Evolutionary conservation across 2,329 filamentous ascomycete species (phyloP), one percentile per base, ranked within the genome.

Genomic region (Dactylellina leptospora): DNA sequence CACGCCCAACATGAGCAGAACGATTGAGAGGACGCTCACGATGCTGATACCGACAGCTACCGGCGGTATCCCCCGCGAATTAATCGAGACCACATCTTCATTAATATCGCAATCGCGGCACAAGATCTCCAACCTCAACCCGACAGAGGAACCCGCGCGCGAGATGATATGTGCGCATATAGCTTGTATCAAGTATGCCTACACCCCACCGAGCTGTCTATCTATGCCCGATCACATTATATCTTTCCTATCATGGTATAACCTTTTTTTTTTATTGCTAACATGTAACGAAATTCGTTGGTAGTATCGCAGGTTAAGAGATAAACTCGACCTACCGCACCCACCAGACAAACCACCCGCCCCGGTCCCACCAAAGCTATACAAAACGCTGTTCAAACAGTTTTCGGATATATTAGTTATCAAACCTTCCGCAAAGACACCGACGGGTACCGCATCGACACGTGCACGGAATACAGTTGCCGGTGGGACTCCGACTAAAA

Each of bases 31-130:
- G 13, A 75, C 92, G 75, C 81, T 97, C 62, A 96, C 92, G 3
- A 90, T 88, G 77, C 92, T 91, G 2, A 89, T 97, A 56, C 92
- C 93, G 38, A 92, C 90, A n/a, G 93, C 93, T 1, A 97, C 97
- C 78, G 95, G 93, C 76, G 97, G 97, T 81, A 93, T 95, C 53
- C 90, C 88, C 69, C 87, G 97, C 54, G 88, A 90, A 36, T 92
- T 97, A 80, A 92, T 97, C 81, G 95, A 97, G 85, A 97, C 97
- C 82, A 91, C 97, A 78, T 97, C 95, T 27, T 97, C 96, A 82
- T 91, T 97, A 76, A 89, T 99, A 42, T 93, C 95, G 76, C 97
- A 99, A 82, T 93, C 90, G 77, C 87, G 91, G 30, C 87, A 88
- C 77, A 88, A 87, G 76, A 91, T 91, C 53, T 88, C 87, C 77